Evolutionary conservation across 768 basidiomycete genomes (phyloP), one percentile per base, ranked within the genome.

Genomic region (Collybia sp.): DNA sequence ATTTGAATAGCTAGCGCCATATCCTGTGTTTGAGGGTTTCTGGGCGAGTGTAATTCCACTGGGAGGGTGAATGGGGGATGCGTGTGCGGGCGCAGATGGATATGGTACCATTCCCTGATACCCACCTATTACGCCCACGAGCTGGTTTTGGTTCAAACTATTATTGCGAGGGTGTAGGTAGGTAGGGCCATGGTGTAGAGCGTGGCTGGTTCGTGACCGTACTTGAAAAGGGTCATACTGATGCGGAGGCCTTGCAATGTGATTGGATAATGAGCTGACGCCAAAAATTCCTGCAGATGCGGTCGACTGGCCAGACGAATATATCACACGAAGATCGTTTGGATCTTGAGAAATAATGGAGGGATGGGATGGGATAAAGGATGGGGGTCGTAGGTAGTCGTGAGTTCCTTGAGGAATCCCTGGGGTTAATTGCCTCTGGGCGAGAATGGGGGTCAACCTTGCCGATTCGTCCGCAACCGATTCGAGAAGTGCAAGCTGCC

Each of bases 391-490:
- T 10, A 37, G 40, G 12, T 16, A 35, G 6, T 13, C 25, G 42
- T 35, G 38, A 30, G 17, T 30, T 30, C 3, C 35, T 10, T 12
- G 49, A 31, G 44, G 12, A 19, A 50, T 45, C 6, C 42, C 30
- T n/a, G 48, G 8, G 41, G 42, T 17, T 48, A 44, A 17, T 47
- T 45, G 44, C 42, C 45, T 33, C 35, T 48, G 37, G 52, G 53
- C 47, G 65, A 59, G 47, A 57, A 65, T 47, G 15, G 78, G 72
- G 18, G 78, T 73, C 71, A 82, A 73, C 49, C 75, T 72, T 5
- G 81, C 82, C 4, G 88, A 86, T 59, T 90, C 86, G 54, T 83
- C 79, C 0, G 81, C 85, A 31, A 88, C 80, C 12, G 77, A 70
- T 58, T 89, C 85, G 10, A 88, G 67, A 48, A 89, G 68, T 2